Conservation (phyloP, 768 basidiomycete species). For the Suillus paluster region DNA sequence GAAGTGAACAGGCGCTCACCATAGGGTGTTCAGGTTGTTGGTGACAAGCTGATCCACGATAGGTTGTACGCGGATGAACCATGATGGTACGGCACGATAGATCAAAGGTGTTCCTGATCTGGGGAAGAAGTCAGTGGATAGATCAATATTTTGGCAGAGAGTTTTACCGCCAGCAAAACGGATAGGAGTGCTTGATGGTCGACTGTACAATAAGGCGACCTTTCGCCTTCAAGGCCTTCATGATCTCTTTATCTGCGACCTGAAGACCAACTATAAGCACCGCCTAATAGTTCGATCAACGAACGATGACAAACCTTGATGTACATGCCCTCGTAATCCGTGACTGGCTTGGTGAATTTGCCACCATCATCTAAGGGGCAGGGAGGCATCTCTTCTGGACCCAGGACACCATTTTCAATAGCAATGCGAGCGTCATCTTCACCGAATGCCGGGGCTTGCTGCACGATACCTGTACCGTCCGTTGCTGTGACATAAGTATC, state of each 20-base stretch:
- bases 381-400: conserved; percentile 86
- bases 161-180: conserved; percentile 91
- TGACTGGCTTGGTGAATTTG: conserved; percentile 81
- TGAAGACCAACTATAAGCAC: conserved; percentile 33
- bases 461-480: conserved; percentile 97
- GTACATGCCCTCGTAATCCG: conserved; percentile 86
- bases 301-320: conserved; percentile 69
- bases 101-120: conserved; percentile 96
- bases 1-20: conserved; percentile 50
- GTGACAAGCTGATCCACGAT: conserved; percentile 85
- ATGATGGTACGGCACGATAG: conserved; percentile 93
- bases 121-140: conserved; percentile 1
- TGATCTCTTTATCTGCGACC: conserved; percentile 94
- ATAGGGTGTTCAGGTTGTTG: conserved; percentile 90
- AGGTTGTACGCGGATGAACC: conserved; percentile 92
- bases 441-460: conserved; percentile 98
- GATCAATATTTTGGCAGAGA: not conserved
- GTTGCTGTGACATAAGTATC: conserved; percentile 94
- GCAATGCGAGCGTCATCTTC: conserved; percentile 98
- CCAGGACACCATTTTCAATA: conserved; percentile 81
- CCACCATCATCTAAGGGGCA: not conserved
- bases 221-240: conserved; percentile 85
- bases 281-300: not conserved
- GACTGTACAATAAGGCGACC: conserved; percentile 88
- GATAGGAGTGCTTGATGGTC: conserved; percentile 89